Evolutionary conservation across 2,329 filamentous ascomycete species (phyloP), one percentile per base, ranked within the genome.

Genomic region (Sarocladium oryzae): DNA sequence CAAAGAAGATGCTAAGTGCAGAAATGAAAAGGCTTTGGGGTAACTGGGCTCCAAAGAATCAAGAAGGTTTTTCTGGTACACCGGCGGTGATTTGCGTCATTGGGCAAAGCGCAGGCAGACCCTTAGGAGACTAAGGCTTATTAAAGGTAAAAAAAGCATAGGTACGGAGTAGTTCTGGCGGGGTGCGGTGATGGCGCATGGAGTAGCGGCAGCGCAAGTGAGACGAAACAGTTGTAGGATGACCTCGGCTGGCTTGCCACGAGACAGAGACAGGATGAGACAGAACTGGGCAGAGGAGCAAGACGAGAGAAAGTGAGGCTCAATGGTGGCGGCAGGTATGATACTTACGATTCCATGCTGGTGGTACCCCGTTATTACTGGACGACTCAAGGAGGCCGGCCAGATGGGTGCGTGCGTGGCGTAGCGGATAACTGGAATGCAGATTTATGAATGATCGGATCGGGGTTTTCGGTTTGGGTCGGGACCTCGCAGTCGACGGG

Each of bases 301-400:
- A 41, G 49, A 28, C 28, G 18, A 23, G 38, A 37, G 16, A 13
- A 18, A 30, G 9, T 18, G 35, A 18, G 28, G 16, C 16, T 11
- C 16, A 36, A 13, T 26, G 35, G 2, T 7, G 33, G 21, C 16
- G 21, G 48, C n/a, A 36, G 18, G 35, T 13, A 40, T 16, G n/a
- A 18, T 43, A 54, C 52, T 28, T 54, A 54, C 52, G 52, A 49
- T n/a, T 54, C 52, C 52, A 54, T 53, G n/a, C 18, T 36, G 18
- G 26, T n/a, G 40, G 28, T 30, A 13, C 28, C 28, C 7, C 26
- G n/a, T n/a, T n/a, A n/a, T n/a, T n/a, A n/a, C n/a, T 9, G 35
- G 35, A 18, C 35, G n/a, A 6, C 35, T 37, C 11, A 15, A 37
- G 15, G 21, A 10, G 23, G 10, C 7, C 13, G 11, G 40, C 40